Base-by-base conservation (phyloP, 2,329 filamentous ascomycete species). In the Huntiella omanensis region DNA sequence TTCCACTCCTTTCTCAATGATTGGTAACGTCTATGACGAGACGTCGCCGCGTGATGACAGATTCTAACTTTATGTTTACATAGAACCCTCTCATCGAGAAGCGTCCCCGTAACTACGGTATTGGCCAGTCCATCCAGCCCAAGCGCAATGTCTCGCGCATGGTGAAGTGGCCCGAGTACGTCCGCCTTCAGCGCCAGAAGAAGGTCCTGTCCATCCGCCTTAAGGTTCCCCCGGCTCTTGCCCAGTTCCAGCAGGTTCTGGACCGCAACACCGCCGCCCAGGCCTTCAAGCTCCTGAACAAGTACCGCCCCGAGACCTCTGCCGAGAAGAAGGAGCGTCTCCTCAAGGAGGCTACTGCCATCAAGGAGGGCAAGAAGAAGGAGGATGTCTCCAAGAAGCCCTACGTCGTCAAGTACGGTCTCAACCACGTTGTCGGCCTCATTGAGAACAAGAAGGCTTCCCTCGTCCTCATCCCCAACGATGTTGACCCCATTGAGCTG, bases 351-450 rank as follows among this genome's bases (percentile, higher is more conserved):
- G 91, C 92, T 55, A 94, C 87, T 59, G 92, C 91, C 61, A 78
- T 98, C 66, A 80, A 86, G 66, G 87, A 96, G 69, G 91, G 92
- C 68, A 95, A 96, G 83, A 98, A 96, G 83, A 96, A 96, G 83
- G 92, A 98, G 77, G 87, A 94, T 61, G 88, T 93, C 65, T 84
- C 77, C 82, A 96, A 96, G 85, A 98, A 98, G 83, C 91, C 91
- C 62, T 98, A 95, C 71, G 72, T 82, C 56, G 87, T 91, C 77
- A 98, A 98, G 81, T 98, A 95, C 71, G 91, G 91, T 73, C 80
- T 98, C 61, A 98, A 98, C 82, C 91, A 98, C 76, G 91, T 98
- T 55, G 86, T 94, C 56, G 86, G 84, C 56, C 76, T 94, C 58
- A 83, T 94, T 60, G 86, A 94, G 80, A 95, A 95, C 78, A 98